These are phyloP conservation scores for Lavandula angustifolia DNA, from an alignment of 257 asterid species.

Conservation along the genomic window DNA sequence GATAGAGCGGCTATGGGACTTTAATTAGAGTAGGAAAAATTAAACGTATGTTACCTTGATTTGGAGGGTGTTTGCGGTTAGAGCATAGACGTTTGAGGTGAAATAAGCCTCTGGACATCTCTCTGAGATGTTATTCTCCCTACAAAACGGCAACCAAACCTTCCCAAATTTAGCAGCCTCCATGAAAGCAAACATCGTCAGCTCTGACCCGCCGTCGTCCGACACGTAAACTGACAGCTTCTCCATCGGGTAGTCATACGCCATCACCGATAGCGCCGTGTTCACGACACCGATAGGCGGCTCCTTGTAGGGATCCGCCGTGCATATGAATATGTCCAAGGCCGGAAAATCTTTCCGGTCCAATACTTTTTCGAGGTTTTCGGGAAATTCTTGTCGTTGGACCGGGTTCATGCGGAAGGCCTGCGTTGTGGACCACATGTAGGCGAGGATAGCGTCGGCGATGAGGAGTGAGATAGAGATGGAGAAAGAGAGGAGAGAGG, in stretches of 20 bases:
- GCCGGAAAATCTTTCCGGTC: slow-evolving; percentile 48
- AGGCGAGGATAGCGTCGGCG: slow-evolving; percentile 56
- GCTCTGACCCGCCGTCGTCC: slow-evolving; percentile 79
- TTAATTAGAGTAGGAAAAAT: too few species aligned
- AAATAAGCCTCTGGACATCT: slow-evolving; percentile 67
- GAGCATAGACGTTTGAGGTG: slow-evolving; percentile 34
- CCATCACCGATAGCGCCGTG: slow-evolving; percentile 79
- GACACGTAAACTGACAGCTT: slow-evolving; percentile 72
- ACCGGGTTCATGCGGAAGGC: slow-evolving; percentile 66
- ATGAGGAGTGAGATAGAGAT: slow-evolving; percentile 43
- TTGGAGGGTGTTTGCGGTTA: slow-evolving; percentile 25
- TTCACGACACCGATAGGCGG: slow-evolving; percentile 62
- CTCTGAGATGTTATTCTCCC: slow-evolving; percentile 49
- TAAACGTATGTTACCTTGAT: slow-evolving; percentile 68
- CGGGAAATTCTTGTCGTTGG: slow-evolving; percentile 45
- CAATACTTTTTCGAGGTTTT: slow-evolving; percentile 29
- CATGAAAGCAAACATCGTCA: slow-evolving; percentile 68
- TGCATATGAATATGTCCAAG: slow-evolving; percentile 69
- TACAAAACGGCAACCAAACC: slow-evolving; percentile 70
- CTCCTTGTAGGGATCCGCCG: slow-evolving; percentile 78
- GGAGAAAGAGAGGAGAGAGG: slow-evolving; percentile 33
- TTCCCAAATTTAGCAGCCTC: slow-evolving; percentile 72
- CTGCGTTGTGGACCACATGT: slow-evolving; percentile 66
- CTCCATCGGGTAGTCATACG: slow-evolving; percentile 69
- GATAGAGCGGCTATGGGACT: too few species aligned